These are phyloP conservation scores for Fusarium sp. DNA, from an alignment of 2,329 filamentous ascomycete genomes.

Conservation along the genomic window DNA sequence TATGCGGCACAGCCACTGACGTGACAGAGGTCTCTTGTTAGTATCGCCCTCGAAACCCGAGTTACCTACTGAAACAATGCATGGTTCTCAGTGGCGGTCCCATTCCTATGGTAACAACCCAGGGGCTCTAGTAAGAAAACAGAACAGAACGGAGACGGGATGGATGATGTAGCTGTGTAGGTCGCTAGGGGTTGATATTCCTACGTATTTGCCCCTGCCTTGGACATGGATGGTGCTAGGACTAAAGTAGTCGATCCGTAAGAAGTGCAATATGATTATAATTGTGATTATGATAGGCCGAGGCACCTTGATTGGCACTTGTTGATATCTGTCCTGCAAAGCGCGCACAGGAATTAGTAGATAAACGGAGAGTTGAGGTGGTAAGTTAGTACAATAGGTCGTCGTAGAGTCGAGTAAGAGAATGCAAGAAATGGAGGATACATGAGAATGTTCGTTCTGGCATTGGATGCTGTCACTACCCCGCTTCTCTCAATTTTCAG, in stretches of 20 bases:
- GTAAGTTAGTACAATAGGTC: background rate
- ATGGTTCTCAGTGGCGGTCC: slow-evolving; percentile 13
- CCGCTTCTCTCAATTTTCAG: slow-evolving; percentile 28
- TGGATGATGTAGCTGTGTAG: slow-evolving; percentile 28
- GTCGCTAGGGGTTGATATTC: no score
- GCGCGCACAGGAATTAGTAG: background rate
- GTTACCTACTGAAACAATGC: slow-evolving; percentile 11
- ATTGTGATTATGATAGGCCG: background rate
- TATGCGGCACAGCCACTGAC: slow-evolving; percentile 10
- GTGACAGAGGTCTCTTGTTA: slow-evolving; percentile 13
- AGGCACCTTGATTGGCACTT: slow-evolving; percentile 21
- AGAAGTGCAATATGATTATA: slow-evolving; percentile 2
- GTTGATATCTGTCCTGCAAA: background rate
- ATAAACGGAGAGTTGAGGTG: background rate
- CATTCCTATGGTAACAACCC: slow-evolving; percentile 23
- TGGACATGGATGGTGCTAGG: slow-evolving; percentile 25
- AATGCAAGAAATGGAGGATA: slow-evolving; percentile 2
- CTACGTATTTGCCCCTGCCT: slow-evolving; percentile 31
- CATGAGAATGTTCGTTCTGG: background rate
- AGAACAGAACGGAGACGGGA: background rate
- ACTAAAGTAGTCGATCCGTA: slow-evolving; percentile 23
- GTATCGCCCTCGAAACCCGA: slow-evolving; percentile 1
- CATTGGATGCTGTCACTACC: slow-evolving; percentile 1
- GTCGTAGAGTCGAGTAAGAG: background rate
- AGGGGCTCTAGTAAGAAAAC: slow-evolving; percentile 11